Percentiles rank a stretch among this genome's conserved stretches.
phyloP scores from a whole-genome alignment of 768 basidiomycete genomes.

The Phanerochaete sordida region DNA sequence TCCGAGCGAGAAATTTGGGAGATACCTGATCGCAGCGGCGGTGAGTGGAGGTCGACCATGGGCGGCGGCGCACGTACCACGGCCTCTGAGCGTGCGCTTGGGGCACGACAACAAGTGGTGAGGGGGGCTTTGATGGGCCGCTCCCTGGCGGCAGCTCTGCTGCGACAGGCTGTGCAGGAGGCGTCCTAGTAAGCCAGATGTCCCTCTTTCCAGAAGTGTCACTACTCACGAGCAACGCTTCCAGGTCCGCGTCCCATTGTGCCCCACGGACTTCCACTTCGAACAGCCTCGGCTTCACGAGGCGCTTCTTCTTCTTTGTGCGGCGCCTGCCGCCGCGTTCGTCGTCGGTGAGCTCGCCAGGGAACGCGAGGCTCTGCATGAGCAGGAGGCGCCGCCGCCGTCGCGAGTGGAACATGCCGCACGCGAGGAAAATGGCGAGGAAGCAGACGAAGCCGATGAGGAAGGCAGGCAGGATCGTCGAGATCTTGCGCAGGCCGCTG shows the following conservation, averaged over 20 bases:
- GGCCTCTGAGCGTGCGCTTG: not conserved
- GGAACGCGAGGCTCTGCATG: not conserved
- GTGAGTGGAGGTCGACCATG: too few relatives aligned
- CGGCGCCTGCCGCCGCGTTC: not conserved
- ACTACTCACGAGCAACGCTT: slow-evolving; percentile 6
- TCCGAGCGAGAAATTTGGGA: not conserved
- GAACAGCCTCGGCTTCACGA: slow-evolving; percentile 6
- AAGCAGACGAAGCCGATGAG: slow-evolving; percentile 14
- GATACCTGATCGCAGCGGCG: too few relatives aligned
- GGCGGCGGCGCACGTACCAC: not conserved
- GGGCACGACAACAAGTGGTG: not conserved
- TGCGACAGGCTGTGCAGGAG: slow-evolving; percentile 13
- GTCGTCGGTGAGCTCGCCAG: not conserved
- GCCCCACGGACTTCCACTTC: slow-evolving; percentile 7
- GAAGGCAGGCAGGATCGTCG: slow-evolving; percentile 12
- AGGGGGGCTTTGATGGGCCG: not conserved
- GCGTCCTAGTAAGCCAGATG: not conserved
- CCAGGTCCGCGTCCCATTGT: slow-evolving; percentile 3
- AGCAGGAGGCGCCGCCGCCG: slow-evolving; percentile 6
- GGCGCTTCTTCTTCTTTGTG: slow-evolving; percentile 7
- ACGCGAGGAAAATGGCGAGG: slow-evolving; percentile 6
- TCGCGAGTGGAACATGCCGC: slow-evolving; percentile 2
- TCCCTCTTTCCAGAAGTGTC: not conserved
- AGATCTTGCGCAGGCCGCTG: not conserved
- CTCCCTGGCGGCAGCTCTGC: slow-evolving; percentile 7